Base-by-base conservation (phyloP, 2,329 filamentous ascomycete species). In the Moelleriella libera region DNA sequence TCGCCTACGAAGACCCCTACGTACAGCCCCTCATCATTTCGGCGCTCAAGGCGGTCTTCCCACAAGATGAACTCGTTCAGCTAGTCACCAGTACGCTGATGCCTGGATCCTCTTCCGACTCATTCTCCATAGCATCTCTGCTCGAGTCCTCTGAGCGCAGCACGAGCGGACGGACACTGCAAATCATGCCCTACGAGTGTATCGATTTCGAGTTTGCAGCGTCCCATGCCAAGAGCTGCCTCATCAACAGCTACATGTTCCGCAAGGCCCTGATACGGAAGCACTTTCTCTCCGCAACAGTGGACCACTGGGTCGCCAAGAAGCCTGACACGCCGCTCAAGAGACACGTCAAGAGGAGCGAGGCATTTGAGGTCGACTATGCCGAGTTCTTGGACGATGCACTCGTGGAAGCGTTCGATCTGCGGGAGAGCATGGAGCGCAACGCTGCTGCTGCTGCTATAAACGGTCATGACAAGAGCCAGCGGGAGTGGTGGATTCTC, bases 361-460 rank as follows among this genome's bases (percentile, higher is more conserved):
- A 94, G 52, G 80, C 87, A 41, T 95, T 98, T 55, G 92, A 98
- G 65, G 75, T 98, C 6, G 92, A 98, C 63, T 98, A 92, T 60
- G 88, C 89, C 1, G 92, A 98, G 67, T 98, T 97, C 58, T 69
- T 98, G 11, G 92, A 97, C 53, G 92, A 98, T 56, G 86, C 92
- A 0, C 69, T 98, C 6, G 73, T 94, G 2, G 92, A 98, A 63
- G 85, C 85, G 0, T 97, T 84, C 62, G 92, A 97, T 58, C 66
- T 98, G 46, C 75, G 82, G 21, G 86, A 87, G 48, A 89, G 85
- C 55, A 74, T 94, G 63, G 76, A 77, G 32, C 72, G 71, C 43
- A 95, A 95, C 55, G 65, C 63, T 11, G 53, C 53, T 10, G 51
- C 32, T 37, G 32, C 34, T 37, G 21, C 21, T 21, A 21, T 49